Evolutionary conservation across 371 early-diverging fungal genomes (phyloP).

Genomic region (Rhizopus arrhizus): DNA sequence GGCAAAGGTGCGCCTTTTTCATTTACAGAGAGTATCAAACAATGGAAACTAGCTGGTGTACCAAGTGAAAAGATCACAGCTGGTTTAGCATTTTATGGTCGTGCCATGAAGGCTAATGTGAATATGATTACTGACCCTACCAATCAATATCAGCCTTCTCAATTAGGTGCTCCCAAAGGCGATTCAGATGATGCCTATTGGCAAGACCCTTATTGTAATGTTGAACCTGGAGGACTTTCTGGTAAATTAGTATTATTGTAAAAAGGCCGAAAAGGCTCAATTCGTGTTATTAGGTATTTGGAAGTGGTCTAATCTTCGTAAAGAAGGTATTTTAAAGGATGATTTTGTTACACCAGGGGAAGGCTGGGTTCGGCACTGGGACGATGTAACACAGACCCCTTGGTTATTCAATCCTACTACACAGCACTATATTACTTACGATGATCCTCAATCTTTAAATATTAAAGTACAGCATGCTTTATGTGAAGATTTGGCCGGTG

Average conservation of each 20-base stretch:
- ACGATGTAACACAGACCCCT: constrained; percentile 66
- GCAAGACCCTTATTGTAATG: constrained; percentile 45
- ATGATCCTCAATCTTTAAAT: constrained; percentile 61
- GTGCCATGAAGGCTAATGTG: constrained; percentile 54
- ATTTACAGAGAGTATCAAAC: constrained; percentile 52
- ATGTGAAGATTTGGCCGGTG: constrained; percentile 56
- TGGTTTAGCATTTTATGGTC: constrained; percentile 74
- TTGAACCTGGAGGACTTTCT: constrained; percentile 40
- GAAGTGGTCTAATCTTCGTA: constrained; percentile 68
- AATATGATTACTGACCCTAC: constrained; percentile 48
- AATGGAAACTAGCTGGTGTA: constrained; percentile 67
- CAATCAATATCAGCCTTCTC: constrained; percentile 39
- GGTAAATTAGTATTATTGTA: constrained; percentile 17
- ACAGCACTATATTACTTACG: constrained; percentile 64
- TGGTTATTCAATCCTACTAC: constrained; percentile 67
- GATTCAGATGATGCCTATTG: constrained; percentile 56
- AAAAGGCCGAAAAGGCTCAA: neutral
- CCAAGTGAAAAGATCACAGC: constrained; percentile 65
- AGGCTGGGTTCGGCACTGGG: constrained; percentile 65
- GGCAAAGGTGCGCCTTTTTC: constrained; percentile 58
- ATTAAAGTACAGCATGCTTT: constrained; percentile 63
- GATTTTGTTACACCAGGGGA: constrained; percentile 45
- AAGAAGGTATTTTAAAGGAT: constrained; percentile 47
- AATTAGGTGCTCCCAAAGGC: constrained; percentile 51
- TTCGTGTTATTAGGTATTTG: constrained; percentile 44